Percentiles rank a stretch among this genome's conserved stretches.
Evolutionary conservation across 106 monocot species (phyloP).

Genomic region (Dactylorhiza incarnata): DNA sequence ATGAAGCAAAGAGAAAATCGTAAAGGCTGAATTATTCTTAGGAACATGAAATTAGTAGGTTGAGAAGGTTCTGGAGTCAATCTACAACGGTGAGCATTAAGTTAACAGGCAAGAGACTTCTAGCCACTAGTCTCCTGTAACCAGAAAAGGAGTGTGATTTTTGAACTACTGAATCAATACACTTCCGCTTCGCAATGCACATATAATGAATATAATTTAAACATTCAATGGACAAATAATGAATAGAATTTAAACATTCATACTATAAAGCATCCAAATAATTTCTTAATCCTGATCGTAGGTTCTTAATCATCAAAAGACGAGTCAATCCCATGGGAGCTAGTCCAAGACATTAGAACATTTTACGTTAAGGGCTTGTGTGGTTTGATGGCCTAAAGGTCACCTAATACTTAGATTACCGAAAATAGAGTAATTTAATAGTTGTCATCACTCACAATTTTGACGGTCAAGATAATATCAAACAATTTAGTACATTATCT

Average conservation of each 20-base stretch:
- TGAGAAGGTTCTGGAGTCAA: background rate
- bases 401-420: too few species aligned
- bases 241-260: background rate
- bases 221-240: background rate
- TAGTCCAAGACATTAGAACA: too few species aligned
- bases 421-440: too few species aligned
- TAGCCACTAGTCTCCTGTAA: background rate
- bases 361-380: too few species aligned
- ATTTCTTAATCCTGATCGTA: too few species aligned
- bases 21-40: background rate
- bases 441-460: too few species aligned
- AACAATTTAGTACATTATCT: too few species aligned
- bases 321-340: too few species aligned
- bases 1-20: background rate
- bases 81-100: background rate
- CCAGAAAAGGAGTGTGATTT: background rate
- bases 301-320: too few species aligned
- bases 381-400: too few species aligned
- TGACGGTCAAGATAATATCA: too few species aligned
- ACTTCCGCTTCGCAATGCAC: background rate
- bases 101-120: background rate
- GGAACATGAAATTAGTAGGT: background rate
- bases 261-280: background rate
- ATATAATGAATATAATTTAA: background rate
- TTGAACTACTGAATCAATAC: background rate